A percentile compares a stretch with the other conserved stretches of the same genome.
Evolutionary conservation across 371 early-diverging fungal species (phyloP).

Genomic region (Lichtheimia hyalospora): DNA sequence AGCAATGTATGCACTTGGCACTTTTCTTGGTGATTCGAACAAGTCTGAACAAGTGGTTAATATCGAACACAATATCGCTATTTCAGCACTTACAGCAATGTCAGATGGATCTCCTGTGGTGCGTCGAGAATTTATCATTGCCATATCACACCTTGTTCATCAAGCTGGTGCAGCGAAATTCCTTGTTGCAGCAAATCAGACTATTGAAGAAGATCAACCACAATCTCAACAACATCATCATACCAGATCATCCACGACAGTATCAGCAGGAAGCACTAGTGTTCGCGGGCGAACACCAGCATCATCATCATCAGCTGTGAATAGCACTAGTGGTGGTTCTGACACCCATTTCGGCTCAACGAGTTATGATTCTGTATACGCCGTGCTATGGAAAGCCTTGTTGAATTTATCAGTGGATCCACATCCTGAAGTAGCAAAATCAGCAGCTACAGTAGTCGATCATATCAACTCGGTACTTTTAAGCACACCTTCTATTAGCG

Average conservation of each 20-base stretch:
- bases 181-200: conserved; percentile 64
- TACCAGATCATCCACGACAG: neutral
- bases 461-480: conserved; percentile 60
- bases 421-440: conserved; percentile 64
- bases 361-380: conserved; percentile 58
- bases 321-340: neutral
- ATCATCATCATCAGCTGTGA: neutral
- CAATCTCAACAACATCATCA: conserved; percentile 9
- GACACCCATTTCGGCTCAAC: conserved; percentile 39
- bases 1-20: conserved; percentile 77
- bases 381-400: conserved; percentile 76
- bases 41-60: conserved; percentile 71
- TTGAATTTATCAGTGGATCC: conserved; percentile 81
- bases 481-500: conserved; percentile 32
- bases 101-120: conserved; percentile 85
- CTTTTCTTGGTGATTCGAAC: conserved; percentile 76
- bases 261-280: neutral
- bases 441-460: conserved; percentile 74
- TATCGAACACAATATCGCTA: conserved; percentile 69
- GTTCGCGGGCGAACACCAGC: neutral
- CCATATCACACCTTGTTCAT: conserved; percentile 68
- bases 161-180: conserved; percentile 60
- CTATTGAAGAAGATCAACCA: conserved; percentile 60
- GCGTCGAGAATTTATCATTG: conserved; percentile 76
- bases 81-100: conserved; percentile 60